A percentile compares a stretch with the other conserved stretches of the same genome.
Conservation (phyloP, 1,284 basidiomycete genomes). For the Fomes fomentarius region DNA sequence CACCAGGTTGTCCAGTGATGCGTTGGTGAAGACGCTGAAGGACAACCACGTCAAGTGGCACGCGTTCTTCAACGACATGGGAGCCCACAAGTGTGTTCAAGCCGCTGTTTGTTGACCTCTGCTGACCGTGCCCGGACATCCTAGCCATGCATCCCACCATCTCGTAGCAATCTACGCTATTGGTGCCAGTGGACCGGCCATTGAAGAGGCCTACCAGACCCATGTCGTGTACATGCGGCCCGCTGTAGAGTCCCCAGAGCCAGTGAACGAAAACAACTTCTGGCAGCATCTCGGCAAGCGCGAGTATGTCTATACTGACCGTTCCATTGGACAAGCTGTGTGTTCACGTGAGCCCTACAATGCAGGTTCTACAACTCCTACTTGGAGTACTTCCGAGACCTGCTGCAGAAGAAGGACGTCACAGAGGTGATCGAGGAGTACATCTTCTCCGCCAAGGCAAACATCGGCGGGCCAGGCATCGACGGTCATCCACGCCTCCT, state of each 20-base stretch:
- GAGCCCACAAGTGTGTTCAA: slow-evolving; percentile 69
- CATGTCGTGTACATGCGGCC: slow-evolving; percentile 44
- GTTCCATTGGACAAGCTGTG: too few relatives aligned
- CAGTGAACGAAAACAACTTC: slow-evolving; percentile 49
- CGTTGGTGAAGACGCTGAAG: slow-evolving; percentile 48
- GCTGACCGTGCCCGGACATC: background rate
- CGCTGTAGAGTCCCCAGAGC: slow-evolving; percentile 43
- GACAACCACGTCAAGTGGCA: slow-evolving; percentile 63
- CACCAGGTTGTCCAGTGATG: slow-evolving; percentile 46
- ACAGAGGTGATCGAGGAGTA: slow-evolving; percentile 53
- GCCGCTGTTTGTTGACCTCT: slow-evolving; percentile 3
- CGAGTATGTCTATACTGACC: too few relatives aligned
- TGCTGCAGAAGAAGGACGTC: slow-evolving; percentile 47
- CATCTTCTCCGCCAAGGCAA: slow-evolving; percentile 57
- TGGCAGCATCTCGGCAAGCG: slow-evolving; percentile 52
- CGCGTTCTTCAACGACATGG: slow-evolving; percentile 61
- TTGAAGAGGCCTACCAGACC: slow-evolving; percentile 46
- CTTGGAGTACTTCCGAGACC: slow-evolving; percentile 54
- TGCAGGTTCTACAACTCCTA: slow-evolving; percentile 62
- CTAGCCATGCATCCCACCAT: slow-evolving; percentile 55
- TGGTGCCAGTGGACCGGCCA: slow-evolving; percentile 44
- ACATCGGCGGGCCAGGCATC: slow-evolving; percentile 47
- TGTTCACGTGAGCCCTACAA: background rate
- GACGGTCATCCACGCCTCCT: slow-evolving; percentile 53
- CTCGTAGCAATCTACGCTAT: slow-evolving; percentile 54